A percentile compares a stretch with the other conserved stretches of the same genome.
phyloP scores from a whole-genome alignment of 2,329 filamentous ascomycete genomes.

The Cladosporium sp. region DNA sequence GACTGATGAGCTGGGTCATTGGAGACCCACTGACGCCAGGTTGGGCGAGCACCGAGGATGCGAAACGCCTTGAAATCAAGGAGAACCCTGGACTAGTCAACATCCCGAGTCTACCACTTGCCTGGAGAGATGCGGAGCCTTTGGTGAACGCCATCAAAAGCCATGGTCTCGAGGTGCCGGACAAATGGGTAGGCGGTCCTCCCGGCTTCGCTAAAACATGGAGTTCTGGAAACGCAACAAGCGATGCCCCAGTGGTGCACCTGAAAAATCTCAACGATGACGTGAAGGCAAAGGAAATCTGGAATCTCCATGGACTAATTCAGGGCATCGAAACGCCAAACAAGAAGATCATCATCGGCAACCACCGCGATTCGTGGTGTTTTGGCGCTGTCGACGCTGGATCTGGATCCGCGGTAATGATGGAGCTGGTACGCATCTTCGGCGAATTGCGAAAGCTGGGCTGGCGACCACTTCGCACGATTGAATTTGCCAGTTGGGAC shows the following conservation, averaged over 20 bases:
- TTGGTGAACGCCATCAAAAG: conserved; percentile 73
- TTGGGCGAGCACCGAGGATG: conserved; percentile 62
- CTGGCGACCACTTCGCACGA: conserved; percentile 89
- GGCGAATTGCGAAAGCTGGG: conserved; percentile 70
- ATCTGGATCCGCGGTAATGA: conserved; percentile 82
- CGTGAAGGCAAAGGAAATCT: conserved; percentile 74
- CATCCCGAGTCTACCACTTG: conserved; percentile 84
- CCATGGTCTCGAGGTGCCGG: conserved; percentile 62
- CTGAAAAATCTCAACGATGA: conserved; percentile 86
- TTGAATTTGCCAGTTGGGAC: conserved; percentile 97
- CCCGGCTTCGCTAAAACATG: conserved; percentile 61
- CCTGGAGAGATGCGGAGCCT: conserved; percentile 82
- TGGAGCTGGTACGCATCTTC: conserved; percentile 82
- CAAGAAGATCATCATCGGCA: conserved; percentile 77
- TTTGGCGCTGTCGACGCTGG: conserved; percentile 83
- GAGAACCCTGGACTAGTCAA: conserved; percentile 68
- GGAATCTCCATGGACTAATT: conserved; percentile 85
- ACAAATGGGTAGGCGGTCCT: conserved; percentile 71
- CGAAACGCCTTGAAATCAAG: conserved; percentile 62
- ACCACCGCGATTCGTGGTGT: conserved; percentile 88
- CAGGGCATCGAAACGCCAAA: conserved; percentile 75
- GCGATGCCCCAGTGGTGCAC: conserved; percentile 61
- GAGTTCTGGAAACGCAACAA: conserved; percentile 70
- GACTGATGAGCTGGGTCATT: conserved; percentile 73
- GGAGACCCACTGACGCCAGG: conserved; percentile 93